Evolutionary conservation across 768 basidiomycete genomes (phyloP).

Genomic region (Lentinula aciculospora): DNA sequence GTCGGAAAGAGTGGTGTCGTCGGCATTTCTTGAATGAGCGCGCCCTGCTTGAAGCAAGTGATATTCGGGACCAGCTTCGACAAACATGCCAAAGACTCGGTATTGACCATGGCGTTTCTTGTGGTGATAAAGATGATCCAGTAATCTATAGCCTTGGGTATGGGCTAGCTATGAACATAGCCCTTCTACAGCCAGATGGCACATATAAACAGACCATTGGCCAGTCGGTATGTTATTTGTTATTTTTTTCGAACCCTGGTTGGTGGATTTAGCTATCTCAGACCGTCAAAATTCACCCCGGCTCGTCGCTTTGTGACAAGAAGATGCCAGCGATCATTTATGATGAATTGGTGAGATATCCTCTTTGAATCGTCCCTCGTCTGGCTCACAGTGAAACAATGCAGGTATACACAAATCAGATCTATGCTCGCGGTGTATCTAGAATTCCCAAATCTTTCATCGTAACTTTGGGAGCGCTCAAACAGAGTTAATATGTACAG

Average conservation of each 20-base stretch:
- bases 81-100: constrained; percentile 53
- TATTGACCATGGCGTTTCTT: constrained; percentile 54
- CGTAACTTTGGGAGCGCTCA: constrained; percentile 14
- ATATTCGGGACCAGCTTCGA: constrained; percentile 77
- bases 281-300: constrained; percentile 89
- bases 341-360: constrained; percentile 74
- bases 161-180: constrained; percentile 80
- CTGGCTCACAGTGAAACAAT: background rate
- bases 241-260: background rate
- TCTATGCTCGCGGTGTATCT: constrained; percentile 92
- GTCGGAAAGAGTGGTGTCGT: constrained; percentile 73
- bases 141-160: constrained; percentile 67
- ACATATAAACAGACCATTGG: constrained; percentile 82
- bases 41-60: constrained; percentile 69
- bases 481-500: background rate
- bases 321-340: constrained; percentile 86
- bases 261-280: constrained; percentile 12
- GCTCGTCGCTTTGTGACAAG: constrained; percentile 75
- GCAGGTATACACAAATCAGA: constrained; percentile 77
- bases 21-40: constrained; percentile 80
- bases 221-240: constrained; percentile 50
- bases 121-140: constrained; percentile 60
- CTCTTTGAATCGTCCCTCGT: background rate
- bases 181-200: constrained; percentile 80
- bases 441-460: constrained; percentile 60